Evolutionary conservation across 495 filamentous ascomycete genomes (phyloP), one percentile per base, ranked within the genome.

Genomic region (Tricharina praecox): DNA sequence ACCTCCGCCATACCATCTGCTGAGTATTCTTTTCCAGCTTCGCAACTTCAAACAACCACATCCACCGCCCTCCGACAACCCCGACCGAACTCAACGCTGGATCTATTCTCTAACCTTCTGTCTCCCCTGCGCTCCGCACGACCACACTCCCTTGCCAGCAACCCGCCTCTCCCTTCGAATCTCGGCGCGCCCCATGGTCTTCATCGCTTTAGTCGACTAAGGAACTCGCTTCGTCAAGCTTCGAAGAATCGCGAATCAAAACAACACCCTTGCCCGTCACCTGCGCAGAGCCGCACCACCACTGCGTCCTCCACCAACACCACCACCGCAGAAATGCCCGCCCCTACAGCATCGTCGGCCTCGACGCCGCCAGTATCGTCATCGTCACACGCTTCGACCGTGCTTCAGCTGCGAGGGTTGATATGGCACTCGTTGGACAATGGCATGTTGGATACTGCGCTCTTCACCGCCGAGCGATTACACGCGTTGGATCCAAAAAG

Each of bases 361-460:
- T 24, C 34, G 53, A n/a, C n/a, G n/a, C n/a, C n/a, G n/a, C n/a
- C n/a, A n/a, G n/a, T n/a, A n/a, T n/a, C n/a, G n/a, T n/a, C n/a
- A 73, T 73, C 24, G 32, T 34, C 53, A 16, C 75, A 70, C 52
- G 62, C 72, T 15, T 70, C 78, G 60, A 71, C 86, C 53, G 69
- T 79, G 33, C 69, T 69, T 61, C 82, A 93, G 64, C 68, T 96
- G 54, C 74, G 81, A 59, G 81, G 90, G 59, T 71, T 84, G 44
- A 77, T 96, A 50, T 82, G 85, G 64, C 93, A 96, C 65, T 78
- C 93, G 59, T 75, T 97, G 61, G 90, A 97, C 65, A 92, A 88
- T 54, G 79, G 87, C 55, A 71, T 87, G 23, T 70, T 81, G 53
- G 73, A 81, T 25, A 95, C 90, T 54, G 90, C 90, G 43, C 75